Percentiles rank a stretch among this genome's conserved stretches.
Evolutionary conservation across 129 eudicot genomes (phyloP).

Genomic region (Mikania micrantha): DNA sequence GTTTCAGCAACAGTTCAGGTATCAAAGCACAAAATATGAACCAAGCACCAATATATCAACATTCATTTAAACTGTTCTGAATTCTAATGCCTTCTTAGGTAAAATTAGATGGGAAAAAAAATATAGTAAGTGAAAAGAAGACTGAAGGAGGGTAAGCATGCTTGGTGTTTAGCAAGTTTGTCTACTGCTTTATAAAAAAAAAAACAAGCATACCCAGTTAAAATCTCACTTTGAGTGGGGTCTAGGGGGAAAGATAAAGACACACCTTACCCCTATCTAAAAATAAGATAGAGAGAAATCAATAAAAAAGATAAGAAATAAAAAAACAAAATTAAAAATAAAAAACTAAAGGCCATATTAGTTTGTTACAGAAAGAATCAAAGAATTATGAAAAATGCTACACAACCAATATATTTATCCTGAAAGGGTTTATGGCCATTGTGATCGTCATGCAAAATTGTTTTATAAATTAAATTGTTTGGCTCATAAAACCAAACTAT

Average conservation of each 20-base stretch:
- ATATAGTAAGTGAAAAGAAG: not conserved
- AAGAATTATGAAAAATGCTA: not conserved
- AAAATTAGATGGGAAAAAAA: not conserved
- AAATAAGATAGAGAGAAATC: no score
- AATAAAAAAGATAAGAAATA: no score
- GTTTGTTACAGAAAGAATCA: not conserved
- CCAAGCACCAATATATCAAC: not conserved
- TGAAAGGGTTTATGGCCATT: not conserved
- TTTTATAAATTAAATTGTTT: not conserved
- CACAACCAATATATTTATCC: not conserved
- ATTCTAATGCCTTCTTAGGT: not conserved
- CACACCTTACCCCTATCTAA: no score
- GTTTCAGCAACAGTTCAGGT: constrained; percentile 1
- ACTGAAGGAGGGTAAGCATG: no score
- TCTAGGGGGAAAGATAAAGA: no score
- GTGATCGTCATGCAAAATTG: not conserved
- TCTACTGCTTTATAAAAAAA: not conserved
- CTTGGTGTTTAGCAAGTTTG: not conserved
- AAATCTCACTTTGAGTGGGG: no score
- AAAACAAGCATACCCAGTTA: no score
- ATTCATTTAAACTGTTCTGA: not conserved
- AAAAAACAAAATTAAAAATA: no score
- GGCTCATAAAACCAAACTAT: not conserved
- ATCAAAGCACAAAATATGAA: not conserved
- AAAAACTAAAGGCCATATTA: not conserved